Conservation (phyloP, 331 rosid species). For the Telfairia occidentalis region DNA sequence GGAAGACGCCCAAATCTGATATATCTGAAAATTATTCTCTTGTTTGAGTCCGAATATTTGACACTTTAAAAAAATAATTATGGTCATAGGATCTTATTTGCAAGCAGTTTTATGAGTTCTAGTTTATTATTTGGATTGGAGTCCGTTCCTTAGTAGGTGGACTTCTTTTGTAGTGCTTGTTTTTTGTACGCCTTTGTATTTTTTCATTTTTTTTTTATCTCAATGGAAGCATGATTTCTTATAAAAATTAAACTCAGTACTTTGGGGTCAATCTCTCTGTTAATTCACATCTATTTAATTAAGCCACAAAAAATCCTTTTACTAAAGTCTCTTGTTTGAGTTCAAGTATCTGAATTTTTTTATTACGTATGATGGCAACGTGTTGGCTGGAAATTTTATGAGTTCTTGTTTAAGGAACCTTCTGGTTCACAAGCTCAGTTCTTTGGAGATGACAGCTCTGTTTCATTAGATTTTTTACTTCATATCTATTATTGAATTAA, state of each 20-base stretch:
- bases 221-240: too few relatives aligned
- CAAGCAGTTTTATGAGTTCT: constrained; percentile 79
- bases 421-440: constrained; percentile 44
- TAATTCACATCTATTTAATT: background rate
- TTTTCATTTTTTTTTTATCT: too few relatives aligned
- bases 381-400: constrained; percentile 58
- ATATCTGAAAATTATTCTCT: background rate
- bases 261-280: constrained; percentile 72
- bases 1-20: background rate
- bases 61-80: constrained; percentile 8
- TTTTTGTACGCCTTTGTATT: too few relatives aligned
- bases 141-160: too few relatives aligned
- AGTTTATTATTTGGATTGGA: too few relatives aligned
- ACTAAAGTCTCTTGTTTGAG: background rate
- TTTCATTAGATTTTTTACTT: constrained; percentile 41
- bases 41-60: background rate
- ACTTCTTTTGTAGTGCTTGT: constrained; percentile 27
- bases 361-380: constrained; percentile 41
- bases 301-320: background rate
- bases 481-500: background rate
- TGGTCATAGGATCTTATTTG: constrained; percentile 73
- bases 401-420: constrained; percentile 43
- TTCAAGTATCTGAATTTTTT: background rate
- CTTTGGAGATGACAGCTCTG: constrained; percentile 64
- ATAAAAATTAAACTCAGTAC: constrained; percentile 37